These are phyloP conservation scores for Apostasia shenzhenica DNA, from an alignment of 106 monocot species.

Conservation along the genomic window DNA sequence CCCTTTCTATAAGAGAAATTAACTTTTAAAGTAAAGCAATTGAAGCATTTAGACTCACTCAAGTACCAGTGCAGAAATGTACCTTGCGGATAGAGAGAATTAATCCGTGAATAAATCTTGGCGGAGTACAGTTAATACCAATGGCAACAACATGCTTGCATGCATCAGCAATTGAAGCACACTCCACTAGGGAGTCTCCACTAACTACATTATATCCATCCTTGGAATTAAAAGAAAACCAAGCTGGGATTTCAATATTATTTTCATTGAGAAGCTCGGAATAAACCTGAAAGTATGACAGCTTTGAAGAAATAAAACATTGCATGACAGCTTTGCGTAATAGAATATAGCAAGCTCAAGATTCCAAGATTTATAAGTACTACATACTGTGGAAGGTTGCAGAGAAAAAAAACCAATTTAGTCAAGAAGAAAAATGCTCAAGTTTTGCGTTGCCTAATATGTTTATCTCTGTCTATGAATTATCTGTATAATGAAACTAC, in stretches of 20 bases:
- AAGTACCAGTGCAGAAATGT: conserved; percentile 2
- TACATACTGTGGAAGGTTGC: no score
- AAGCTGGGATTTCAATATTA: conserved; percentile 73
- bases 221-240: conserved; percentile 92
- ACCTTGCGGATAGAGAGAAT: conserved; percentile 72
- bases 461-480: no score
- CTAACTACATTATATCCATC: conserved; percentile 85
- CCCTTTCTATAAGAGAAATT: no score
- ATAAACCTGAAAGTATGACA: conserved; percentile 62
- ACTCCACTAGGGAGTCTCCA: conserved; percentile 79
- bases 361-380: no score
- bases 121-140: conserved; percentile 96
- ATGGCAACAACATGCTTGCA: conserved; percentile 65
- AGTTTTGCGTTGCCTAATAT: no score
- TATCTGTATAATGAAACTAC: no score
- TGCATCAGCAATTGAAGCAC: conserved; percentile 58
- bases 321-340: no score
- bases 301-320: conserved; percentile 3
- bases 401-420: no score
- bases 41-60: no score
- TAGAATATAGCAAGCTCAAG: no score
- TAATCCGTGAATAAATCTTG: conserved; percentile 75
- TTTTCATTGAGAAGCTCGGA: conserved; percentile 78
- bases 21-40: no score
- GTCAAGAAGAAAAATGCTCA: no score